Evolutionary conservation across 306 rosid genomes (phyloP).

Genomic region (Castanopsis chinensis): DNA sequence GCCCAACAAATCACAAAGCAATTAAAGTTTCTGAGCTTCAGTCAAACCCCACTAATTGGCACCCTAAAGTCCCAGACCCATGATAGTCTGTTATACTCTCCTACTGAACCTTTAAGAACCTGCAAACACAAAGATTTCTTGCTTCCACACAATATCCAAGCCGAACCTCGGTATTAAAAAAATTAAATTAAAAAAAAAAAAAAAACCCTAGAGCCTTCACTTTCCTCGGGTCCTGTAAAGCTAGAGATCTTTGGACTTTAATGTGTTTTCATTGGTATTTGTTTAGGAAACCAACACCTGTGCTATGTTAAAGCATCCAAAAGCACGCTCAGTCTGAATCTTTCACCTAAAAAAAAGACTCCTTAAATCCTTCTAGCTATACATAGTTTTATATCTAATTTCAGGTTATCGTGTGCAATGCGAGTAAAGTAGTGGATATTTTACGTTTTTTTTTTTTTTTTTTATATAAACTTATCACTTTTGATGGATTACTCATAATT

Average conservation of each 20-base stretch:
- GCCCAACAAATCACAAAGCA: slow-evolving; percentile 17
- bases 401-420: too few species aligned
- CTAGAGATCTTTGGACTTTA: slow-evolving; percentile 43
- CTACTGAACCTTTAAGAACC: slow-evolving; percentile 33
- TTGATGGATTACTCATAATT: too few species aligned
- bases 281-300: slow-evolving; percentile 31
- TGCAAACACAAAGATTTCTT: slow-evolving; percentile 42
- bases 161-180: slow-evolving; percentile 21
- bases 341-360: slow-evolving; percentile 14
- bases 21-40: neutral
- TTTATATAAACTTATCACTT: too few species aligned
- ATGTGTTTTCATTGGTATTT: slow-evolving; percentile 4
- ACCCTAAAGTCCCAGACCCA: slow-evolving; percentile 24
- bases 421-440: too few species aligned
- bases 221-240: slow-evolving; percentile 41
- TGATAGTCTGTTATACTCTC: slow-evolving; percentile 32
- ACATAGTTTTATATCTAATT: too few species aligned
- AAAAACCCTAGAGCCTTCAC: slow-evolving; percentile 15
- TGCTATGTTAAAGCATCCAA: slow-evolving; percentile 22
- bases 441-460: too few species aligned
- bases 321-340: slow-evolving; percentile 46
- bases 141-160: neutral
- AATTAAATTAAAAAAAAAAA: slow-evolving; percentile 9
- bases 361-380: too few species aligned
- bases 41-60: slow-evolving; percentile 33